Evolutionary conservation across 768 basidiomycete genomes (phyloP).

Genomic region (Tylopilus rubrobrunneus): DNA sequence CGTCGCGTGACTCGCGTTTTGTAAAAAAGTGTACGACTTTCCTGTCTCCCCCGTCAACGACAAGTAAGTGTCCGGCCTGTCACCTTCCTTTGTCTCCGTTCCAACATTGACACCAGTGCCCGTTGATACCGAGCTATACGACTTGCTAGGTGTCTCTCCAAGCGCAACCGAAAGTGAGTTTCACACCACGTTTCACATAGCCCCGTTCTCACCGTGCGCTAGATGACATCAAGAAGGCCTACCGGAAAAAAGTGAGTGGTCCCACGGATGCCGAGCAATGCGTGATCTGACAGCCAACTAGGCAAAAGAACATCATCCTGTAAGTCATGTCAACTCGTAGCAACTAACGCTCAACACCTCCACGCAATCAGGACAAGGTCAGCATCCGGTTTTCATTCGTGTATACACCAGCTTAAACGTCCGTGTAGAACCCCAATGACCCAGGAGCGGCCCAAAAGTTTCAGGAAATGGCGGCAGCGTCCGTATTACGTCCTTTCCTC

Average conservation of each 20-base stretch:
- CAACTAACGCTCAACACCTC: background rate
- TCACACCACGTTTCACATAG: background rate
- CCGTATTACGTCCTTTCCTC: slow-evolving; percentile 29
- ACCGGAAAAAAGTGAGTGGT: slow-evolving; percentile 76
- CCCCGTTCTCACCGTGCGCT: slow-evolving; percentile 9
- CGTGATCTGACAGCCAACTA: slow-evolving; percentile 31
- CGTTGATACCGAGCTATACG: slow-evolving; percentile 79
- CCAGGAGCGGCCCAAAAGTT: slow-evolving; percentile 80
- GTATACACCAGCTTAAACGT: background rate
- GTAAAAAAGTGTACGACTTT: slow-evolving; percentile 21
- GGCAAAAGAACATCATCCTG: slow-evolving; percentile 88
- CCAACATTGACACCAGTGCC: slow-evolving; percentile 45
- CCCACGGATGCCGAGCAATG: background rate
- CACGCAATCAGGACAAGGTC: slow-evolving; percentile 61
- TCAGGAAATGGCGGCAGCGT: slow-evolving; percentile 89
- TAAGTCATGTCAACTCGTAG: slow-evolving; percentile 34
- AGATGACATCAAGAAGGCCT: slow-evolving; percentile 93
- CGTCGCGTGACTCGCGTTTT: slow-evolving; percentile 27
- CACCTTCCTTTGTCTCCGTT: background rate
- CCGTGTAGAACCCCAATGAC: slow-evolving; percentile 76
- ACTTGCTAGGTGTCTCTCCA: slow-evolving; percentile 71
- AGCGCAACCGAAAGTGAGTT: slow-evolving; percentile 66
- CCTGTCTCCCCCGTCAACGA: slow-evolving; percentile 5
- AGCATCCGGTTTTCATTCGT: slow-evolving; percentile 4
- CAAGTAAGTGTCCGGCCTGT: slow-evolving; percentile 25